A percentile compares a stretch with the other conserved stretches of the same genome.
Conservation (phyloP, 1,284 basidiomycete genomes). For the Pseudozyma tsukubaensis region DNA sequence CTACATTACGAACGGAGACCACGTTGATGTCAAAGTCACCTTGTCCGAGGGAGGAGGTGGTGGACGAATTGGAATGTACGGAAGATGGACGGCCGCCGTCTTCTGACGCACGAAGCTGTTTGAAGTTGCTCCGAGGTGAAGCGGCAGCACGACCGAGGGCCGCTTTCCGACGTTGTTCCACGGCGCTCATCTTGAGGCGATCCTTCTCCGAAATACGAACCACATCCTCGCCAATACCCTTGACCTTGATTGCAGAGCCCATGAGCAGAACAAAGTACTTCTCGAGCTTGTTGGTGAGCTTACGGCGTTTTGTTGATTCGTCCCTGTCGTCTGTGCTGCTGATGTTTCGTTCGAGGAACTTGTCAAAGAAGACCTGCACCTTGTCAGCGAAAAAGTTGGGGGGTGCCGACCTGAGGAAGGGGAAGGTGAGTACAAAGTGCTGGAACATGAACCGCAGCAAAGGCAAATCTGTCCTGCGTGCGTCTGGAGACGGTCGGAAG, state of each 20-base stretch:
- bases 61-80: not conserved
- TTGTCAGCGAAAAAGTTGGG: conserved; percentile 67
- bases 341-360: conserved; percentile 64
- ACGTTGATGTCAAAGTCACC: conserved; percentile 62
- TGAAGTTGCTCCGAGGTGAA: conserved; percentile 1
- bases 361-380: conserved; percentile 66
- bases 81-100: conserved; percentile 4
- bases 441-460: conserved; percentile 66
- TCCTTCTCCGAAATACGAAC: conserved; percentile 62
- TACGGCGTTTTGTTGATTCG: conserved; percentile 56
- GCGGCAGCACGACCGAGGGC: conserved; percentile 38
- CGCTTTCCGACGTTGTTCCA: conserved; percentile 56
- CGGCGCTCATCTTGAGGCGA: conserved; percentile 45
- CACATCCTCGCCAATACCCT: conserved; percentile 57
- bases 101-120: conserved; percentile 1
- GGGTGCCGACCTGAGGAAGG: conserved; percentile 64
- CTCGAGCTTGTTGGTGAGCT: conserved; percentile 51
- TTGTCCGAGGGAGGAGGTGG: not conserved
- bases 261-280: conserved; percentile 60
- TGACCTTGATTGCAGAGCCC: conserved; percentile 59
- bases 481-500: conserved; percentile 54
- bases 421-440: conserved; percentile 67
- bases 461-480: conserved; percentile 54
- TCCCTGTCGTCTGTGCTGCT: conserved; percentile 55
- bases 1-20: conserved; percentile 59